Percentiles rank a stretch among this genome's conserved stretches.
These are phyloP conservation scores for Halophytophthora batemanensis DNA, from an alignment of 352 stramenopile species.

Conservation along the genomic window DNA sequence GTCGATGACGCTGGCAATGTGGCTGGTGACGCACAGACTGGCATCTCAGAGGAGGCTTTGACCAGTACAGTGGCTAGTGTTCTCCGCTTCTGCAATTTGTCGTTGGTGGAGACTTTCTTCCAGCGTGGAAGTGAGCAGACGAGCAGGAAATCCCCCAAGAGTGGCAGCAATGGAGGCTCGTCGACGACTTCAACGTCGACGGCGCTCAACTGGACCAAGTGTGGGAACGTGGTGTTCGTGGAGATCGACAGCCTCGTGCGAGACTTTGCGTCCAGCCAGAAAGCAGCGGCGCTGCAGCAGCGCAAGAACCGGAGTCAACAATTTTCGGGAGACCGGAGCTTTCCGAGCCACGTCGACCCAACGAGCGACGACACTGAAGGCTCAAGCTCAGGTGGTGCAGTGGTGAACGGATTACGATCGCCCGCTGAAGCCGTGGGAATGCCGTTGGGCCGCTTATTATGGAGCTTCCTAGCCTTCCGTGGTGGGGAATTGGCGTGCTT, in stretches of 20 bases:
- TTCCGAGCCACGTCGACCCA: neutral
- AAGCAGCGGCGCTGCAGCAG: constrained; percentile 23
- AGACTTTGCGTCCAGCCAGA: constrained; percentile 72
- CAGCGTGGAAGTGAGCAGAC: constrained; percentile 26
- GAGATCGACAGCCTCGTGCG: constrained; percentile 77
- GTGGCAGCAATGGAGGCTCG: constrained; percentile 12
- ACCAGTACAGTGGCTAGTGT: constrained; percentile 58
- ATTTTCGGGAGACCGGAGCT: constrained; percentile 9
- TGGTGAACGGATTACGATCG: constrained; percentile 13
- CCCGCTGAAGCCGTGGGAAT: constrained; percentile 54
- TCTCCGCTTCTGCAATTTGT: constrained; percentile 75
- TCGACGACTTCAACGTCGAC: constrained; percentile 12
- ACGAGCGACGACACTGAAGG: constrained; percentile 22
- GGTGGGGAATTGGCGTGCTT: constrained; percentile 77
- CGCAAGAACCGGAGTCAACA: constrained; percentile 16
- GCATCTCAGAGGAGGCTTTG: constrained; percentile 56
- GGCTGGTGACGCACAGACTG: constrained; percentile 3
- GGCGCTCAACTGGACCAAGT: constrained; percentile 74
- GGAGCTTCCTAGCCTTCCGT: constrained; percentile 79
- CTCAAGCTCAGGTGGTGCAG: constrained; percentile 1
- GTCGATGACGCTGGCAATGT: constrained; percentile 5
- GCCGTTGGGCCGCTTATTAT: constrained; percentile 62
- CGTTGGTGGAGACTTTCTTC: constrained; percentile 74
- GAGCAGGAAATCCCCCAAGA: constrained; percentile 15
- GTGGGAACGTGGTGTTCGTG: constrained; percentile 79